Base-by-base conservation (phyloP, 2,329 filamentous ascomycete genomes). In the Monilinia fructigena region DNA sequence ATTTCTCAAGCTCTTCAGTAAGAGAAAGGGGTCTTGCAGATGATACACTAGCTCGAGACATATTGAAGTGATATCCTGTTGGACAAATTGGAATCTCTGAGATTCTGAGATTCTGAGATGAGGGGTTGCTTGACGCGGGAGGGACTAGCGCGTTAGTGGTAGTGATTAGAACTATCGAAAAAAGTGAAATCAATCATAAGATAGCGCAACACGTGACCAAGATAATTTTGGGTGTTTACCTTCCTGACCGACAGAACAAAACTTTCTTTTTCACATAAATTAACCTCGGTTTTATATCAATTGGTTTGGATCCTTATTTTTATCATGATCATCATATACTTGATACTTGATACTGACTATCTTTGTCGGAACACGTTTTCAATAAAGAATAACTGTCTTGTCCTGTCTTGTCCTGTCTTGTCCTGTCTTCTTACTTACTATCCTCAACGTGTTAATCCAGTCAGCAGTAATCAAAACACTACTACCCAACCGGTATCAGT, bases 1-100 rank as follows among this genome's bases (percentile, higher is more conserved):
- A 82, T 78, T 90, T 93, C 80, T 99, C 95, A 63, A 99, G 83
- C 82, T 99, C 95, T 77, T 99, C 95, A 0, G 94, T 97, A 68
- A 97, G 83, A 6, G 92, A 92, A 68, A 98, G 81, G 59, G 80
- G 83, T 68, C 86, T 79, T 40, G 77, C 80, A 53, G 82, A 78
- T 2, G 84, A 79, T 35, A 61, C 68, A 59, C 67, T 71, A 55
- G 70, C 55, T 38, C 73, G 73, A 66, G 73, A 75, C 75, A 76
- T 75, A 20, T 23, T 55, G 23, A 20, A 40, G 8, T 28, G 8
- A 31, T 52, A 12, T 42, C 26, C 20, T 18, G 16, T 40, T 18
- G 7, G 16, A 42, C 53, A 58, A 18, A 23, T 10, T 58, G 42
- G 31, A 66, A 58, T 63, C 31, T 52, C 47, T 35, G 31, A 35